Evolutionary conservation across 2,329 filamentous ascomycete genomes (phyloP), one percentile per base, ranked within the genome.

Genomic region (Aspergillus nomiae): DNA sequence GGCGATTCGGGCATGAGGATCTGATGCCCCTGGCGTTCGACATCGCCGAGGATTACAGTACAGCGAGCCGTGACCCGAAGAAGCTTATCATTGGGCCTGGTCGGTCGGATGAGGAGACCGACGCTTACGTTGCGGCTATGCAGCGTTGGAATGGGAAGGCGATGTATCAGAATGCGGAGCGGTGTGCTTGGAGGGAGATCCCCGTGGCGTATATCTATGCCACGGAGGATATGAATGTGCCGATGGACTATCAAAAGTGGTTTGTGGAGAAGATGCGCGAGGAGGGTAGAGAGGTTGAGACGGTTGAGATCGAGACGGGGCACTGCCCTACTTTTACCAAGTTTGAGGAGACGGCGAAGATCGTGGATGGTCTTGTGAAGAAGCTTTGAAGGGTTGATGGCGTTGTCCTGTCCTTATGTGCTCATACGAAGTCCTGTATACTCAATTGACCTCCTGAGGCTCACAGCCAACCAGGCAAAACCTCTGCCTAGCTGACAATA

Each of bases 81-180:
- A 45, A 6, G 2, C 55, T 58, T 5, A 28, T 65, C 4, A 24
- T 63, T 12, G 61, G 38, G 3, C 63, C 54, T 1, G 61, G 24
- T 2, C 10, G 41, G 7, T 3, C 28, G 2, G 51, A 53, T 4
- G 46, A 46, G 12, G 50, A 61, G 32, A 12, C 34, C 5, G 58
- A 65, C 16, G 55, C 54, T 21, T 61, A 61, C 5, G 4, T 63
- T 28, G 54, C 45, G 2, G 26, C 41, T 8, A 32, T 63, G 9
- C 19, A n/a, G 55, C 50, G 55, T n/a, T 63, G 61, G 58, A 65
- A 65, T 36, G 61, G 63, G 16, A 53, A 36, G 26, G 43, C 26
- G 8, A 51, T 60, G 55, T 59, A 59, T 55, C 54, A 61, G 48
- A n/a, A 38, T 1, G 30, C 60, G 6, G 8, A 58, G 16, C 48